Evolutionary conservation across 2,329 filamentous ascomycete genomes (phyloP), one percentile per base, ranked within the genome.

Genomic region (Spiromastix sp.): DNA sequence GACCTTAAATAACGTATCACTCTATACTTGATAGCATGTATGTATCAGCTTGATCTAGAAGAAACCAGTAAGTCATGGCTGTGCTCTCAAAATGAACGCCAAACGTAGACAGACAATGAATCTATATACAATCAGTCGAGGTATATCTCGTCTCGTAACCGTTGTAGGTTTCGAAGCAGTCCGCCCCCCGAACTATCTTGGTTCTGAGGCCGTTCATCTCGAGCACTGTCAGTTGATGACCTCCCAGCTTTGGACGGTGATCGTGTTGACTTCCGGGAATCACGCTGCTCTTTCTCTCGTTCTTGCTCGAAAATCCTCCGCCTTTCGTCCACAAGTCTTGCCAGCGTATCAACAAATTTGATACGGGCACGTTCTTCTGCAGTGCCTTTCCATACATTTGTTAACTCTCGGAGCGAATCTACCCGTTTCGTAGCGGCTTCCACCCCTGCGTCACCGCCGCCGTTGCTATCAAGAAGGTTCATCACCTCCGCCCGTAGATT

Each of bases 351-450:
- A 12, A 98, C 79, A 54, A 95, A 86, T 50, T 76, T 82, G 7
- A 64, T 64, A 35, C 91, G 70, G 4, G 85, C 85, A 60, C 84
- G 93, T 57, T 96, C 91, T 62, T 98, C 91, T 0, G 84, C 81
- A 2, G 91, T 95, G n/a, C 86, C 86, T 55, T 82, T 89, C 87
- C 91, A 98, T 15, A 98, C 78, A n/a, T 63, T 63, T 3, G 77
- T 76, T 43, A 96, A 61, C 42, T 78, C 72, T 50, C 85, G 79
- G 37, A 96, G 68, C 52, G 83, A 77, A 50, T 85, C 79, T 10
- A 96, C 78, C 29, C 84, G 69, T 37, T 71, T 70, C 9, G 74
- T 74, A 0, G 91, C 91, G 37, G 76, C 75, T 5, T 57, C 51
- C 6, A 91, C 67, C 11, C 83, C 84, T 29, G 70, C 68, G 9